These are phyloP conservation scores for Ogataea saltuana DNA, from an alignment of 805 yeast genomes.

Conservation along the genomic window DNA sequence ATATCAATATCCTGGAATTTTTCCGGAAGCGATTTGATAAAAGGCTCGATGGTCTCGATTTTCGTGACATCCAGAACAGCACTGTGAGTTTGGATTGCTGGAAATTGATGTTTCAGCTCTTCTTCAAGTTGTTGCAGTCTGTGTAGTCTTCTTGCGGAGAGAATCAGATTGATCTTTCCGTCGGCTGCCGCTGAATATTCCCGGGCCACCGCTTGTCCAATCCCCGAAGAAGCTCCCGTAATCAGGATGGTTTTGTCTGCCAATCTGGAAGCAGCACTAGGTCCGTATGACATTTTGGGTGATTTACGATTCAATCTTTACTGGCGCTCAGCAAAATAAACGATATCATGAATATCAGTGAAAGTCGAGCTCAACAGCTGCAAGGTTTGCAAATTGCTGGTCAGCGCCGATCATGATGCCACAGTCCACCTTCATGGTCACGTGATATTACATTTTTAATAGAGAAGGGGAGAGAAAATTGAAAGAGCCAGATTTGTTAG, in stretches of 20 bases:
- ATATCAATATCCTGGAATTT: constrained; percentile 62
- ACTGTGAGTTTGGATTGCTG: constrained; percentile 46
- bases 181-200: constrained; percentile 57
- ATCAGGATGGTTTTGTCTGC: constrained; percentile 21
- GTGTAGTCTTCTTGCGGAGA: constrained; percentile 77
- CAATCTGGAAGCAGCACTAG: constrained; percentile 6
- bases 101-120: constrained; percentile 48
- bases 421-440: too few relatives aligned
- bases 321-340: too few relatives aligned
- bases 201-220: constrained; percentile 49
- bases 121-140: constrained; percentile 51
- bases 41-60: constrained; percentile 50
- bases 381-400: too few relatives aligned
- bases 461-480: too few relatives aligned
- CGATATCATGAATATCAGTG: too few relatives aligned
- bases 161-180: constrained; percentile 68
- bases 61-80: constrained; percentile 59
- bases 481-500: too few relatives aligned
- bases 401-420: too few relatives aligned
- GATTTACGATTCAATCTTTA: too few relatives aligned
- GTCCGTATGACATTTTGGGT: constrained; percentile 12
- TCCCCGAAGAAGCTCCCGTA: constrained; percentile 53
- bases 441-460: too few relatives aligned
- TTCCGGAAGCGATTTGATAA: constrained; percentile 51
- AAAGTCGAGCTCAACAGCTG: too few relatives aligned